phyloP scores from a whole-genome alignment of 306 rosid genomes.

The Dryas alaskensis region DNA sequence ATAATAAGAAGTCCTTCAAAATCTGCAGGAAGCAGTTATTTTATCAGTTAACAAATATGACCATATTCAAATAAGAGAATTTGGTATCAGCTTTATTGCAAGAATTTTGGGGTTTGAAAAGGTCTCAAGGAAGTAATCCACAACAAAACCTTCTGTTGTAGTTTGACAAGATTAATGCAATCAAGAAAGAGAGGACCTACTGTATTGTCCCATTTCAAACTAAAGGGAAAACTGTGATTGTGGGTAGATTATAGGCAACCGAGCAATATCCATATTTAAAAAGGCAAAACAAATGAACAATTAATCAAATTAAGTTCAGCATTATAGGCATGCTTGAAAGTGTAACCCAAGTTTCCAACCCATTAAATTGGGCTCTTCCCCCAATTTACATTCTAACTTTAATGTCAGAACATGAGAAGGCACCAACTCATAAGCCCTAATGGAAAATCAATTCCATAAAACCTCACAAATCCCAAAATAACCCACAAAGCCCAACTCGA shows the following conservation, averaged over 20 bases:
- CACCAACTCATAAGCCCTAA: background rate
- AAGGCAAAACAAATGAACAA: background rate
- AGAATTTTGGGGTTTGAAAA: background rate
- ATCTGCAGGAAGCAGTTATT: conserved; percentile 28
- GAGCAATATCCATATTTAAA: background rate
- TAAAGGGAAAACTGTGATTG: background rate
- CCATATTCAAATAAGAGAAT: background rate
- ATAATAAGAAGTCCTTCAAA: conserved; percentile 77
- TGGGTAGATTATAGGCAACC: background rate
- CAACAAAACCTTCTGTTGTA: background rate
- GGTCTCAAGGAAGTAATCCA: background rate
- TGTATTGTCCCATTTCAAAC: background rate
- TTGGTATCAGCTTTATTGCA: background rate
- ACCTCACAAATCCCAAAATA: background rate
- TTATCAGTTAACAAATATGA: background rate
- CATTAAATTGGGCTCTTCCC: background rate
- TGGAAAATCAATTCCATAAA: background rate
- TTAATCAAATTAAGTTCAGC: background rate
- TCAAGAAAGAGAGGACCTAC: background rate
- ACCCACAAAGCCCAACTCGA: background rate
- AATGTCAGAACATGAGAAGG: background rate
- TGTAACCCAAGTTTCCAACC: background rate
- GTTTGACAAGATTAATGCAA: background rate
- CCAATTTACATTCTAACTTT: background rate
- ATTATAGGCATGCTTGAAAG: background rate